Evolutionary conservation across 163 green algal species (phyloP).

Genomic region (Coccomyxa subellipsoidea): DNA sequence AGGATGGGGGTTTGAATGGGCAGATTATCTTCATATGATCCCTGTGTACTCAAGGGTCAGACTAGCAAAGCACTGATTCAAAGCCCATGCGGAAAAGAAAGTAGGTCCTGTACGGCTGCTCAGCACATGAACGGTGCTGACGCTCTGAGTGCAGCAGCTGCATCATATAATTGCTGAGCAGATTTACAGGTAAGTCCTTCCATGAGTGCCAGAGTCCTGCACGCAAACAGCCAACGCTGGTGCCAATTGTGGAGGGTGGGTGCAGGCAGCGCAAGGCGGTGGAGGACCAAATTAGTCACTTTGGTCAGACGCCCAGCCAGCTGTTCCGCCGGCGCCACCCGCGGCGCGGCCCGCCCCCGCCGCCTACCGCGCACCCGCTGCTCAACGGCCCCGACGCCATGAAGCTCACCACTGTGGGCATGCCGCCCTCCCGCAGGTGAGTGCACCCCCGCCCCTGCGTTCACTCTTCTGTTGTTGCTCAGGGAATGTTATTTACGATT

Average conservation of each 20-base stretch:
- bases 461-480: neutral
- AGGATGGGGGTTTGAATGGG: too few relatives aligned
- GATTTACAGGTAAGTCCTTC: too few relatives aligned
- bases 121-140: too few relatives aligned
- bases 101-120: too few relatives aligned
- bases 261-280: constrained; percentile 25
- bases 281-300: constrained; percentile 91
- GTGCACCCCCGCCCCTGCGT: neutral
- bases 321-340: constrained; percentile 83
- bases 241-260: neutral
- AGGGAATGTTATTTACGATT: too few relatives aligned
- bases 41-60: too few relatives aligned
- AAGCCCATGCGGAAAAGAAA: too few relatives aligned
- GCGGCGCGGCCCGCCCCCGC: constrained; percentile 29
- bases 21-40: too few relatives aligned
- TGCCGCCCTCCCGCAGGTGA: constrained; percentile 21
- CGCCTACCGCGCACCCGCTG: constrained; percentile 29
- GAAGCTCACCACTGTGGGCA: constrained; percentile 25
- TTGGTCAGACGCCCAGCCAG: constrained; percentile 90
- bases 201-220: neutral
- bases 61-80: too few relatives aligned
- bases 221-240: neutral
- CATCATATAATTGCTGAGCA: too few relatives aligned
- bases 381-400: constrained; percentile 42
- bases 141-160: too few relatives aligned